Evolutionary conservation across 2,329 filamentous ascomycete genomes (phyloP).

Genomic region (Colletotrichum godetiae): DNA sequence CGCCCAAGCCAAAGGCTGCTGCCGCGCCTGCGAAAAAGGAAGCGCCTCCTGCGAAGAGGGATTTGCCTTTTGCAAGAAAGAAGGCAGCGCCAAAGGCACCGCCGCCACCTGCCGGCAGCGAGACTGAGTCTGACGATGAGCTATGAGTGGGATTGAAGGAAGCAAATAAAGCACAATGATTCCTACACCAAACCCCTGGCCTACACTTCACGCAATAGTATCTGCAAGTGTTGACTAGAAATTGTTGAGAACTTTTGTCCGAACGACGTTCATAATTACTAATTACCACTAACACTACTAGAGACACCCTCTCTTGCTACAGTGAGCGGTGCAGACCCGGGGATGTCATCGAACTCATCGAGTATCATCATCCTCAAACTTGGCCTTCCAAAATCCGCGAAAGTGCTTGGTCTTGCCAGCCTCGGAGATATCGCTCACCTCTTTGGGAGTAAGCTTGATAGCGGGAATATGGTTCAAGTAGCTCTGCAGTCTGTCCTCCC

Average conservation of each 20-base stretch:
- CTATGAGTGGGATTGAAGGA: conserved; percentile 52
- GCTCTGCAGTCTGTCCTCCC: conserved; percentile 66
- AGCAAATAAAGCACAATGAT: neutral
- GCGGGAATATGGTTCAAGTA: conserved; percentile 61
- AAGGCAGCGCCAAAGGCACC: conserved; percentile 43
- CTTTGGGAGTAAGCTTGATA: conserved; percentile 70
- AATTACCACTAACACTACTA: neutral
- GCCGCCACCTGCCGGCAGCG: conserved; percentile 50
- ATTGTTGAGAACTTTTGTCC: too few species aligned
- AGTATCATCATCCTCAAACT: conserved; percentile 64
- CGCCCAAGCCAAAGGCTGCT: conserved; percentile 22
- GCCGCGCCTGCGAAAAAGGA: conserved; percentile 3
- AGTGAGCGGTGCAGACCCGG: neutral
- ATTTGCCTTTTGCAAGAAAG: conserved; percentile 57
- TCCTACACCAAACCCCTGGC: too few species aligned
- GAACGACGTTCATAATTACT: neutral
- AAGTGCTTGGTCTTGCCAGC: conserved; percentile 70
- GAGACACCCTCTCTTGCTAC: neutral
- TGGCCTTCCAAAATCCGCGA: conserved; percentile 67
- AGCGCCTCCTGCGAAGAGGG: conserved; percentile 51
- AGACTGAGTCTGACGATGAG: conserved; percentile 69
- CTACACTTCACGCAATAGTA: too few species aligned
- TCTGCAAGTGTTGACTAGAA: too few species aligned
- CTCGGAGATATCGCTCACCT: conserved; percentile 67
- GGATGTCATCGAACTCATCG: conserved; percentile 43